Evolutionary conservation across 164 flowering plant species (phyloP).

Genomic region (Kingdonia uniflora): DNA sequence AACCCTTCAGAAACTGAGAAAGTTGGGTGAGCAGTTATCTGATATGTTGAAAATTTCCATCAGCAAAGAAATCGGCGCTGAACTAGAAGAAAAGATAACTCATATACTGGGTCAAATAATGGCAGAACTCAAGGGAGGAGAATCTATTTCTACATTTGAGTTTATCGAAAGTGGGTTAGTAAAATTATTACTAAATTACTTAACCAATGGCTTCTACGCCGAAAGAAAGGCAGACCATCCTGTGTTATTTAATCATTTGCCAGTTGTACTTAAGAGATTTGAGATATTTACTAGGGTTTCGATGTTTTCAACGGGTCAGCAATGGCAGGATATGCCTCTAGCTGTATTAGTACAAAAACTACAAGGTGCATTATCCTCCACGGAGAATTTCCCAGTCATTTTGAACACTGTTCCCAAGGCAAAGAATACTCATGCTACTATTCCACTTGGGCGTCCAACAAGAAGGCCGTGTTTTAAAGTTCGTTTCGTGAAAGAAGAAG

Average conservation of each 20-base stretch:
- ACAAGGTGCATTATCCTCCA: conserved; percentile 56
- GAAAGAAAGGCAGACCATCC: conserved; percentile 14
- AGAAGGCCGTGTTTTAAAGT: conserved; percentile 60
- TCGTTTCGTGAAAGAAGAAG: conserved; percentile 54
- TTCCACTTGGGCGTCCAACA: conserved; percentile 43
- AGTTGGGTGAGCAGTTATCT: conserved; percentile 30
- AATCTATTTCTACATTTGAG: conserved; percentile 83
- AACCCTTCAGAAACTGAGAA: conserved; percentile 50
- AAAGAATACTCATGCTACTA: conserved; percentile 42
- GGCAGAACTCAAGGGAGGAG: conserved; percentile 43
- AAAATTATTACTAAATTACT: conserved; percentile 42
- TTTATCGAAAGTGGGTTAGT: conserved; percentile 84
- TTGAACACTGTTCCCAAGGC: conserved; percentile 27
- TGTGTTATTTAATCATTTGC: conserved; percentile 5
- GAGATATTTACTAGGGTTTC: conserved; percentile 47
- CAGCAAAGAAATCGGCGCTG: conserved; percentile 15
- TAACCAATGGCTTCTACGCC: conserved; percentile 43
- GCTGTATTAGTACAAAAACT: conserved; percentile 40
- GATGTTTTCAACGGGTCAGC: conserved; percentile 19
- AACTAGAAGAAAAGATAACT: conserved; percentile 39
- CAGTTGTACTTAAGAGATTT: conserved; percentile 43
- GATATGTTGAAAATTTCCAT: conserved; percentile 24
- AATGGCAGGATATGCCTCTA: conserved; percentile 27
- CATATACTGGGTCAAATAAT: conserved; percentile 36
- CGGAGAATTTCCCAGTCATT: conserved; percentile 72